These are phyloP conservation scores for Setaria italica DNA, from an alignment of 202 grass and related monocot species.

Conservation along the genomic window DNA sequence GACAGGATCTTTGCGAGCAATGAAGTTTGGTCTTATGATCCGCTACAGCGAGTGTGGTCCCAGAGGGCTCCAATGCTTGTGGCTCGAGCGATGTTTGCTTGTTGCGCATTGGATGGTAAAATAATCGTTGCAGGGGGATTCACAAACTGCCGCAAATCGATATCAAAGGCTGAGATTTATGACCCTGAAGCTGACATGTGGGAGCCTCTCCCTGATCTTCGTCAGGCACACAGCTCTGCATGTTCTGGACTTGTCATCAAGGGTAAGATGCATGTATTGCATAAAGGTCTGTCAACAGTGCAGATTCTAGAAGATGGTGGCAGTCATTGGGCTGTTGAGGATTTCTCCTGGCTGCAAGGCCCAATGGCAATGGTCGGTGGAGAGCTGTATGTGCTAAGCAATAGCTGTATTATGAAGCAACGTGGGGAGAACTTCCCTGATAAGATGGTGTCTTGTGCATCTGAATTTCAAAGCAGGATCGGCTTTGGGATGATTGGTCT, in stretches of 20 bases:
- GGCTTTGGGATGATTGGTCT: conserved; percentile 91
- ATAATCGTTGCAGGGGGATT: conserved; percentile 92
- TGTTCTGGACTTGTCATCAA: conserved; percentile 88
- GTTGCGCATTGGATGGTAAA: conserved; percentile 86
- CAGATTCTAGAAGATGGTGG: conserved; percentile 86
- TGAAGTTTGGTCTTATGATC: conserved; percentile 96
- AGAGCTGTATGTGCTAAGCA: conserved; percentile 88
- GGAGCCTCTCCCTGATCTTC: conserved; percentile 81
- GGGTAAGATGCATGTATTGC: conserved; percentile 89
- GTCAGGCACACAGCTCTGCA: conserved; percentile 84
- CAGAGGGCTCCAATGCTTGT: conserved; percentile 76
- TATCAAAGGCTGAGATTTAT: conserved; percentile 91
- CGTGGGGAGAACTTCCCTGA: conserved; percentile 68
- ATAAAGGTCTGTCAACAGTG: conserved; percentile 83
- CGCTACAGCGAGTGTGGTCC: conserved; percentile 66
- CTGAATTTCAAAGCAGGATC: conserved; percentile 93
- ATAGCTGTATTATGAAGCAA: conserved; percentile 94
- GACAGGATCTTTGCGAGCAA: conserved; percentile 95
- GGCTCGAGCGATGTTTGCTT: conserved; percentile 91
- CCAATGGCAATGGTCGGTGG: conserved; percentile 85
- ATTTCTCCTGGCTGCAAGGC: conserved; percentile 89
- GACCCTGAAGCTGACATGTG: conserved; percentile 73
- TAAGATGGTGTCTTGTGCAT: conserved; percentile 87
- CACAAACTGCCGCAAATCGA: conserved; percentile 87
- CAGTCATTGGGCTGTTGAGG: conserved; percentile 76